Evolutionary conservation across 345 rosid genomes (phyloP).

Genomic region (Angophora floribunda): DNA sequence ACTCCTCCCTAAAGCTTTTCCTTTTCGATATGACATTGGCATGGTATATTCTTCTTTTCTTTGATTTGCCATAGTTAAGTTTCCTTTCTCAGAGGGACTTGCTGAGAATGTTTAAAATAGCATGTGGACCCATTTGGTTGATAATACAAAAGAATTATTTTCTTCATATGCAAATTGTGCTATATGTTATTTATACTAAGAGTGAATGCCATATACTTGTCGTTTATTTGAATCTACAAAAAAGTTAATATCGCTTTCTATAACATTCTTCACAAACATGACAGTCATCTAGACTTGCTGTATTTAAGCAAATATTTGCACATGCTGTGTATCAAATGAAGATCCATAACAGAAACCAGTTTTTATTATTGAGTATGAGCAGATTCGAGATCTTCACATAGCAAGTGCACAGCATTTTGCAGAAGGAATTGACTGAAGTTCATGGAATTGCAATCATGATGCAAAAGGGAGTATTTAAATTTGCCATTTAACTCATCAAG

Average conservation of each 20-base stretch:
- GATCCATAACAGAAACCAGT: neutral
- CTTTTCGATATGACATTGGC: neutral
- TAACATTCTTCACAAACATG: neutral
- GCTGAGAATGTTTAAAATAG: neutral
- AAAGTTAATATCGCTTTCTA: neutral
- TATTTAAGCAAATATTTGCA: neutral
- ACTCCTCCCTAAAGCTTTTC: neutral
- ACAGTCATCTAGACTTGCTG: neutral
- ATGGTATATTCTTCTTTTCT: neutral
- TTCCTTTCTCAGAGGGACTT: neutral
- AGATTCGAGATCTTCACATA: neutral
- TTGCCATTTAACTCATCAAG: neutral
- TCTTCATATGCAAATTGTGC: neutral
- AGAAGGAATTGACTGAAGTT: neutral
- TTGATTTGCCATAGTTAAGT: neutral
- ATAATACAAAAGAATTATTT: neutral
- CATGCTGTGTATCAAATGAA: neutral
- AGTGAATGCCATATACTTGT: neutral
- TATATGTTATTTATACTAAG: neutral
- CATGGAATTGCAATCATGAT: neutral
- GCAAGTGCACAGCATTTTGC: neutral
- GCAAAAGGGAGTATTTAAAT: neutral
- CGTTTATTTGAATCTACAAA: neutral
- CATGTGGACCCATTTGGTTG: neutral
- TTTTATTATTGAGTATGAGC: neutral